Percentiles rank a stretch among this genome's conserved stretches.
Conservation (phyloP, 495 filamentous ascomycete genomes). For the Aspergillus wentii region DNA sequence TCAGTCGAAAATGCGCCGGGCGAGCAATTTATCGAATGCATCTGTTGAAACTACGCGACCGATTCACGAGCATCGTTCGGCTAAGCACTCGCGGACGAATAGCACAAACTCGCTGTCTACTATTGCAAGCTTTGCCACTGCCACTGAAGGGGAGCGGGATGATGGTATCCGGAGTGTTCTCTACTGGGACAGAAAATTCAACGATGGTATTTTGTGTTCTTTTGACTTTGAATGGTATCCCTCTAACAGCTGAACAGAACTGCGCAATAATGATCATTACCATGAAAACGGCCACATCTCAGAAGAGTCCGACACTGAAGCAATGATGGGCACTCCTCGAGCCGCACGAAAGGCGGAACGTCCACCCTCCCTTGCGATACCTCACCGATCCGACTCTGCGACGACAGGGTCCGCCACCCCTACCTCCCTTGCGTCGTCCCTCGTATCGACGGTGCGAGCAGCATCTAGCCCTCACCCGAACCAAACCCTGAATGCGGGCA, state of each 20-base stretch:
- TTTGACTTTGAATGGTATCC: too few species aligned
- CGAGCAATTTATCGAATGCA: conserved; percentile 57
- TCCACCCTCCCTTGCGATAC: conserved; percentile 4
- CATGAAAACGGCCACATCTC: not conserved
- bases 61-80: conserved; percentile 12
- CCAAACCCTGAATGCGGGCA: conserved; percentile 32
- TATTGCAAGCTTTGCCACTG: conserved; percentile 77
- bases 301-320: conserved; percentile 4
- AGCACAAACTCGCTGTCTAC: conserved; percentile 72
- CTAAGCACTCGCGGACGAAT: conserved; percentile 37
- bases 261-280: conserved; percentile 21
- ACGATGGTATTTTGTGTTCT: too few species aligned
- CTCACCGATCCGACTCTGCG: conserved; percentile 23
- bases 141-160: conserved; percentile 57
- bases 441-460: conserved; percentile 36
- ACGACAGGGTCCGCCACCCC: conserved; percentile 29
- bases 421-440: conserved; percentile 31
- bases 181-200: conserved; percentile 40
- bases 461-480: conserved; percentile 32
- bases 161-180: conserved; percentile 35
- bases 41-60: conserved; percentile 71
- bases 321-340: too few species aligned
- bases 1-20: conserved; percentile 42
- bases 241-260: conserved; percentile 16
- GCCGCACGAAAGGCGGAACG: conserved; percentile 4